These are phyloP conservation scores for Pleurotus platypus DNA, from an alignment of 768 basidiomycete genomes.

Conservation along the genomic window DNA sequence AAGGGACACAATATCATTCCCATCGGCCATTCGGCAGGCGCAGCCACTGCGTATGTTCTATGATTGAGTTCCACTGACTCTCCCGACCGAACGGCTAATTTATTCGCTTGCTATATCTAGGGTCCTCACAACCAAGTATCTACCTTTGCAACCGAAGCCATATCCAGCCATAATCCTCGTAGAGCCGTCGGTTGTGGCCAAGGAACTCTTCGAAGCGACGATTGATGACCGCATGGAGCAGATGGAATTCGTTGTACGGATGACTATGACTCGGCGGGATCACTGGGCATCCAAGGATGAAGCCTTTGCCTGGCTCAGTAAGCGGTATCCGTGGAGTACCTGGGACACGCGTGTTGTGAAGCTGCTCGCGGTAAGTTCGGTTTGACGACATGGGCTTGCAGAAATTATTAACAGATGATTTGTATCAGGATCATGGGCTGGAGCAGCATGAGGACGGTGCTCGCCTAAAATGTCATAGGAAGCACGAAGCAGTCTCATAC, in stretches of 20 bases:
- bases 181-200: slow-evolving; percentile 39
- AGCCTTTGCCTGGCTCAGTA: slow-evolving; percentile 39
- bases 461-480: not conserved
- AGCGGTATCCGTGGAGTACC: slow-evolving; percentile 39
- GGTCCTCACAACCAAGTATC: slow-evolving; percentile 33
- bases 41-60: slow-evolving; percentile 31
- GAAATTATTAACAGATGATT: no score
- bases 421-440: not conserved
- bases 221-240: slow-evolving; percentile 32
- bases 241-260: slow-evolving; percentile 30
- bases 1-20: slow-evolving; percentile 32
- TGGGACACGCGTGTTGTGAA: slow-evolving; percentile 41
- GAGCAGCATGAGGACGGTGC: not conserved
- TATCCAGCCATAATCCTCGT: slow-evolving; percentile 37
- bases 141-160: slow-evolving; percentile 21
- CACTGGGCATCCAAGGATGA: slow-evolving; percentile 37
- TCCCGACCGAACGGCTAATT: no score
- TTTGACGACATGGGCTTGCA: not conserved
- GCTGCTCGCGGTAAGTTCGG: slow-evolving; percentile 31
- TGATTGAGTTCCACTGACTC: not conserved
- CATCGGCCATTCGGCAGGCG: slow-evolving; percentile 42
- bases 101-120: slow-evolving; percentile 18
- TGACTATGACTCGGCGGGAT: slow-evolving; percentile 31
- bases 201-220: slow-evolving; percentile 31
- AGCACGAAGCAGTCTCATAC: slow-evolving; percentile 5